phyloP scores from a whole-genome alignment of 371 early-diverging fungal genomes.

The Dichotomocladium elegans region DNA sequence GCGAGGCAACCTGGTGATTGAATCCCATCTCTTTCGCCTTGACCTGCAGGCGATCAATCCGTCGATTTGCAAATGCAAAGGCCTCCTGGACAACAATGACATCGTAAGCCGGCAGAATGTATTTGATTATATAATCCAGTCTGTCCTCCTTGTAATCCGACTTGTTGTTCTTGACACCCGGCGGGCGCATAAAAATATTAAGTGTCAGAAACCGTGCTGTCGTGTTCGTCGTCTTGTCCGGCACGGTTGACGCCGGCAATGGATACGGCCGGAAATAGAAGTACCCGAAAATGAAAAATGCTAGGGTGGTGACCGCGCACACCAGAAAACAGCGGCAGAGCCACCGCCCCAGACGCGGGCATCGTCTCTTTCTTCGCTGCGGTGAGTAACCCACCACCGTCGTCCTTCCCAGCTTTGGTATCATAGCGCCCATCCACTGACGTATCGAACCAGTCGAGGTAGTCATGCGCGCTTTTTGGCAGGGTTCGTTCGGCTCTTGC shows the following conservation, averaged over 20 bases:
- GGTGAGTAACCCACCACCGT: too few species aligned
- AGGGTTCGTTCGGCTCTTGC: too few species aligned
- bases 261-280: conserved; percentile 28
- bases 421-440: too few species aligned
- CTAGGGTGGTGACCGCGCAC: neutral
- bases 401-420: too few species aligned
- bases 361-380: too few species aligned
- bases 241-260: conserved; percentile 24
- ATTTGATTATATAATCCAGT: conserved; percentile 58
- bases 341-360: too few species aligned
- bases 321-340: neutral
- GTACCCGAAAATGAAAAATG: conserved; percentile 29
- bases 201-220: conserved; percentile 66
- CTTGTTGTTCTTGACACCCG: conserved; percentile 67
- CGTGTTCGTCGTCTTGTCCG: conserved; percentile 15
- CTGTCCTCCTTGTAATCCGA: conserved; percentile 77
- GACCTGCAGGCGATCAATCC: conserved; percentile 49
- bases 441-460: too few species aligned
- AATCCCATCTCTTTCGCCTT: conserved; percentile 70
- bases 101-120: conserved; percentile 67
- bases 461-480: too few species aligned
- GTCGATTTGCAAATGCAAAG: conserved; percentile 67
- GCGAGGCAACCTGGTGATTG: conserved; percentile 48
- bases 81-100: conserved; percentile 82
- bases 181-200: conserved; percentile 86